Evolutionary conservation across 495 filamentous ascomycete genomes (phyloP).

Genomic region (Clavariopsis aquatica): DNA sequence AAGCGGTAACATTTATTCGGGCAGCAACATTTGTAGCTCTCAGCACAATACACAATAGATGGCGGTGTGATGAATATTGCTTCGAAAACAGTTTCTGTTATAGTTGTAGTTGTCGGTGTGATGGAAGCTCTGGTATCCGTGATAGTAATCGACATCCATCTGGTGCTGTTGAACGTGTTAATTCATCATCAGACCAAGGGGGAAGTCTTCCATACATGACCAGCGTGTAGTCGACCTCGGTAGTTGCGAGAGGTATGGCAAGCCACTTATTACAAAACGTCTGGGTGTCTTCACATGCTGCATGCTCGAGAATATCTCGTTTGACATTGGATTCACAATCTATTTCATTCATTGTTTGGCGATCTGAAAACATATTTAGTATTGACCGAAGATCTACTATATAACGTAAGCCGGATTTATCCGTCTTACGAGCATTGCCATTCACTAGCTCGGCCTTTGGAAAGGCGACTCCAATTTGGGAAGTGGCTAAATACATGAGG

Average conservation of each 20-base stretch:
- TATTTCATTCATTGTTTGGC: constrained; percentile 2
- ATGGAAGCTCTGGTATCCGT: constrained; percentile 3
- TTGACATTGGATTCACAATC: not conserved
- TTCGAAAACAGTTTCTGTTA: constrained; percentile 2
- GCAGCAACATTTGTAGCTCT: constrained; percentile 12
- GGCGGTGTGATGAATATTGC: constrained; percentile 5
- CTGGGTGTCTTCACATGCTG: not conserved
- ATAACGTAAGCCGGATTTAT: not conserved
- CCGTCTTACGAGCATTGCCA: not conserved
- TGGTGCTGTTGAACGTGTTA: not conserved
- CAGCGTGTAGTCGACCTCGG: constrained; percentile 32
- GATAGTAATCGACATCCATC: not conserved
- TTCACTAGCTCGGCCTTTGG: not conserved
- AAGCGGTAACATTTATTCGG: not conserved
- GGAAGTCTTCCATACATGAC: constrained; percentile 30
- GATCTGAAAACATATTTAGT: constrained; percentile 1
- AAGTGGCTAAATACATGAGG: constrained; percentile 16
- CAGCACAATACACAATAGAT: not conserved
- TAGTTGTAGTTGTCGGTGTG: not conserved
- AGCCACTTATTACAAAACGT: constrained; percentile 27
- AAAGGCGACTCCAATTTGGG: constrained; percentile 14
- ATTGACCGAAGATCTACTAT: not conserved
- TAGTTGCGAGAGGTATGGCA: constrained; percentile 24
- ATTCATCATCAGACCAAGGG: not conserved
- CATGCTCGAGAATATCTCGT: not conserved